Evolutionary conservation across 2,329 filamentous ascomycete species (phyloP), one percentile per base, ranked within the genome.

Genomic region (Fusarium cicatricum): DNA sequence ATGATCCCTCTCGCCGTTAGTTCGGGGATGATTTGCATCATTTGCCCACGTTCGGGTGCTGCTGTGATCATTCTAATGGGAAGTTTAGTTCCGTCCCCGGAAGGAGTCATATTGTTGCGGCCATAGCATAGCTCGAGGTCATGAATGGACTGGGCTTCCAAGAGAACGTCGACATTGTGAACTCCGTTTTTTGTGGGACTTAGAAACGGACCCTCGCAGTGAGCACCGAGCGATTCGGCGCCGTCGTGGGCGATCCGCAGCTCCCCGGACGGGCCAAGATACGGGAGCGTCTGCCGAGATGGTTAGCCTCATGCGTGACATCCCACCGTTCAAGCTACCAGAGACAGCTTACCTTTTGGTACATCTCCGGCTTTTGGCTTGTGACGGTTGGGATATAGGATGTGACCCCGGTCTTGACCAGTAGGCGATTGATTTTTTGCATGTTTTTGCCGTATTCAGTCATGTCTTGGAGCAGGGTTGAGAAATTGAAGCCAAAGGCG

Each of bases 401-500:
- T 7, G 92, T 97, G 36, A 97, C 91, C 41, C 93, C 92, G 1
- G 90, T 96, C 65, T 85, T 78, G 26, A 92, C 82, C 46, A 97
- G 80, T 26, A 84, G 81, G 62, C 80, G 85, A 74, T 95, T 95
- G 57, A 94, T 81, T 52, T 86, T 80, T 60, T 80, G 81, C 43
- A 97, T 78, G n/a, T 85, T 87, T 72, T 91, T 89, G 53, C 85
- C 84, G 68, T 96, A 97, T 45, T 83, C 80, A 26, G 80, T 76
- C 75, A 84, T 85, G 67, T 89, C 85, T 14, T 87, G 82, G n/a
- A 90, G 85, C 10, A 92, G 80, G 1, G 87, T 86, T 3, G 91
- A 95, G 74, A 96, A 97, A 78, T 97, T 94, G 80, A 97, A 96
- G 52, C 92, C 92, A 69, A 92, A 94, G 10, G 90, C 92, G 41